These are phyloP conservation scores for Elsinoe australis DNA, from an alignment of 2,329 filamentous ascomycete genomes.

Conservation along the genomic window DNA sequence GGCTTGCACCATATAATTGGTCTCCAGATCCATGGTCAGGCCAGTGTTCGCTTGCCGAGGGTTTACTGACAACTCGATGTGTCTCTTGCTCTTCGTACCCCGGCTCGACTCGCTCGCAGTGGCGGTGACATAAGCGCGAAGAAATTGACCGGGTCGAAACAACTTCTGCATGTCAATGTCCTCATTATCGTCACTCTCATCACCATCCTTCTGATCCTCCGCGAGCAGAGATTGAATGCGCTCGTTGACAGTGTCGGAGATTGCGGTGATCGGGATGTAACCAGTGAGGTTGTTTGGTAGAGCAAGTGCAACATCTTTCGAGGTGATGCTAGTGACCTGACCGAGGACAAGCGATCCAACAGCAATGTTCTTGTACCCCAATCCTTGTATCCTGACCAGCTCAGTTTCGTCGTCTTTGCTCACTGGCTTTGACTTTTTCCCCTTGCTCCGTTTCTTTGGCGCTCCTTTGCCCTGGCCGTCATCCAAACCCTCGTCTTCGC, in stretches of 20 bases:
- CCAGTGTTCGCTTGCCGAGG: conserved; percentile 72
- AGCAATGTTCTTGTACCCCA: conserved; percentile 71
- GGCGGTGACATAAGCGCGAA: conserved; percentile 75
- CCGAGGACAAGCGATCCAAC: conserved; percentile 83
- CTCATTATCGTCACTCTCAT: conserved; percentile 45
- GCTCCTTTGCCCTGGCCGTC: conserved; percentile 31
- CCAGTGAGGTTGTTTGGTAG: conserved; percentile 90
- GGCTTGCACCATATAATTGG: conserved; percentile 74
- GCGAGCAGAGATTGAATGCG: conserved; percentile 62
- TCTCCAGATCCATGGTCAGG: conserved; percentile 61
- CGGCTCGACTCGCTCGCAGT: conserved; percentile 58
- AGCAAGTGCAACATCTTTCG: conserved; percentile 69
- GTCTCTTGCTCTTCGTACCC: conserved; percentile 60
- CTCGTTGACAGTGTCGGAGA: conserved; percentile 71
- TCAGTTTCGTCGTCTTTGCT: conserved; percentile 38
- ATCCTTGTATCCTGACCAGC: conserved; percentile 65
- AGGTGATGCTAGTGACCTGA: conserved; percentile 73
- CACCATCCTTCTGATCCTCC: conserved; percentile 50
- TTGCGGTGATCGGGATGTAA: conserved; percentile 82
- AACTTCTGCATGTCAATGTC: conserved; percentile 66
- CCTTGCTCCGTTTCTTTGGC: conserved; percentile 45
- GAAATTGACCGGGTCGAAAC: conserved; percentile 77
- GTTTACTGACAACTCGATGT: conserved; percentile 79
- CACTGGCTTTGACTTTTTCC: conserved; percentile 34
- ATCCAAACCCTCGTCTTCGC: conserved; percentile 32